phyloP scores from a whole-genome alignment of 164 flowering plant genomes.

The Nymphaea thermarum region DNA sequence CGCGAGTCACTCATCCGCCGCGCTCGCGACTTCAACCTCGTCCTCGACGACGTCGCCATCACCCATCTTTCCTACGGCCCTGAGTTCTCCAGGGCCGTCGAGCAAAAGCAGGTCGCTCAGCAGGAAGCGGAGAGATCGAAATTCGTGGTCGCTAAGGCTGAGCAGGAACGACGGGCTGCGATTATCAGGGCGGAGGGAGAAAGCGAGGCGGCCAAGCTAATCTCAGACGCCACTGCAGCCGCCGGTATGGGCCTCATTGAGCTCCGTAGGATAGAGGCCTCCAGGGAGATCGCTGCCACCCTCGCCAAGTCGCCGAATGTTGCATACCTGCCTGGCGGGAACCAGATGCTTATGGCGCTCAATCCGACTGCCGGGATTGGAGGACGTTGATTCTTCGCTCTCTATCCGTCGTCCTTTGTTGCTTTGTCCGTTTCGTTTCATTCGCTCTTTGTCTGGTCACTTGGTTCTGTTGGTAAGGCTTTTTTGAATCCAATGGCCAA shows the following conservation, averaged over 20 bases:
- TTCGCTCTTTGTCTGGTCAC: not conserved
- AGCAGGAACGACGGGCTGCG: conserved; percentile 85
- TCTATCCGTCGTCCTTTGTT: conserved; percentile 6
- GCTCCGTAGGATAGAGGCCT: conserved; percentile 73
- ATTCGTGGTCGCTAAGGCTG: conserved; percentile 73
- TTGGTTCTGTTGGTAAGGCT: too few relatives aligned
- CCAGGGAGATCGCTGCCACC: conserved; percentile 57
- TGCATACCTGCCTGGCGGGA: conserved; percentile 55
- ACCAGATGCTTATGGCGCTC: conserved; percentile 50
- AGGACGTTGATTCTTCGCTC: conserved; percentile 20
- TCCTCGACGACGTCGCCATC: conserved; percentile 75
- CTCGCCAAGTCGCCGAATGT: conserved; percentile 57
- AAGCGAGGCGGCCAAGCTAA: conserved; percentile 71
- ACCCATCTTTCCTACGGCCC: conserved; percentile 27
- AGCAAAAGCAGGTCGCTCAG: conserved; percentile 60
- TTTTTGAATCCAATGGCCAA: too few relatives aligned
- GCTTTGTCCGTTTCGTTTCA: not conserved
- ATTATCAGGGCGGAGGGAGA: conserved; percentile 77
- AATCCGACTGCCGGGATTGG: conserved; percentile 24
- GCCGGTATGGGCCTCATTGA: conserved; percentile 76
- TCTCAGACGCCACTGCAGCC: conserved; percentile 62
- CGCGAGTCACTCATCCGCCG: conserved; percentile 29
- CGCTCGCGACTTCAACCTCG: conserved; percentile 11
- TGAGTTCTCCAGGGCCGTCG: conserved; percentile 38
- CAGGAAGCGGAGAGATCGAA: conserved; percentile 91